phyloP scores from a whole-genome alignment of 768 basidiomycete genomes.

The Termitomyces sp. region DNA sequence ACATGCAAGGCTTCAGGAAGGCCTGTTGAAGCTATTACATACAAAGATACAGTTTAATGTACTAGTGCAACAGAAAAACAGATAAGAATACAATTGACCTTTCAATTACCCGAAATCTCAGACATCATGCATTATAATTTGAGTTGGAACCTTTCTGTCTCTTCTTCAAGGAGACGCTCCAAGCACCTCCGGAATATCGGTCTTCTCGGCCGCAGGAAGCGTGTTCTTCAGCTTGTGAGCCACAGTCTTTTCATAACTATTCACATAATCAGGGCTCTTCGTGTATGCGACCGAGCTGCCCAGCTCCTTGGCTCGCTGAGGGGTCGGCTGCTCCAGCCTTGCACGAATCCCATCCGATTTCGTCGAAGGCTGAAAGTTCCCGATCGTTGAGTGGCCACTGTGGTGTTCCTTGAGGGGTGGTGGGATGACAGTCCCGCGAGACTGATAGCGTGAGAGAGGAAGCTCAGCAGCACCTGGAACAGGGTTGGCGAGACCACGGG shows the following conservation, averaged over 20 bases:
- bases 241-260: slow-evolving; percentile 22
- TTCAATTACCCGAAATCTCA: background rate
- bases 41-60: background rate
- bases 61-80: background rate
- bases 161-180: slow-evolving; percentile 3
- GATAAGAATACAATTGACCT: background rate
- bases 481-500: slow-evolving; percentile 2
- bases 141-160: too few relatives aligned
- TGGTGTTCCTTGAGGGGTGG: slow-evolving; percentile 19
- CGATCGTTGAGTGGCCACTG: slow-evolving; percentile 20
- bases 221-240: background rate
- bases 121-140: background rate
- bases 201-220: background rate
- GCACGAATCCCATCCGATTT: slow-evolving; percentile 7
- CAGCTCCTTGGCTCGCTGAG: slow-evolving; percentile 22
- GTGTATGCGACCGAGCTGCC: slow-evolving; percentile 23
- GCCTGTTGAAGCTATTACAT: background rate
- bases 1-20: background rate
- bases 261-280: slow-evolving; percentile 27
- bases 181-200: background rate
- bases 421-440: slow-evolving; percentile 12
- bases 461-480: slow-evolving; percentile 8
- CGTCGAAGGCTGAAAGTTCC: slow-evolving; percentile 18
- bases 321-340: slow-evolving; percentile 22
- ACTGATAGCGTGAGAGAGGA: slow-evolving; percentile 9